phyloP scores from a whole-genome alignment of 2,329 filamentous ascomycete species.

The Sarocladiaceae sp. region DNA sequence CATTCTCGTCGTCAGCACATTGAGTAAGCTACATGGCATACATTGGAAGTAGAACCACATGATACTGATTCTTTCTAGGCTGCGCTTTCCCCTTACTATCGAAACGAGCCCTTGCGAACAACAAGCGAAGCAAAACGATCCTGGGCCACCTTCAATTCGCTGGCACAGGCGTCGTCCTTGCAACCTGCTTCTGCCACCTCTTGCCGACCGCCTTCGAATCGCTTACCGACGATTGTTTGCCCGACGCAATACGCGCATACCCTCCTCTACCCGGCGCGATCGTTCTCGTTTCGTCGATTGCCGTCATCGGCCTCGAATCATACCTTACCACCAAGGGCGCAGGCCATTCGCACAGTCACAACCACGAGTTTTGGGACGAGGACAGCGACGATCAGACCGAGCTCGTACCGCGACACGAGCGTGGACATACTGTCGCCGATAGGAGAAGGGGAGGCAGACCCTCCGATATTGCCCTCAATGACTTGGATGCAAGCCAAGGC shows the following conservation, averaged over 20 bases:
- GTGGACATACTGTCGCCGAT: constrained; percentile 28
- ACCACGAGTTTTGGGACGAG: constrained; percentile 42
- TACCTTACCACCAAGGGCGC: constrained; percentile 73
- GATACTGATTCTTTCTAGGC: constrained; percentile 31
- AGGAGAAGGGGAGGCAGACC: constrained; percentile 38
- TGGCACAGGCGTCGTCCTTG: constrained; percentile 80
- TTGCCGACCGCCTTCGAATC: constrained; percentile 65
- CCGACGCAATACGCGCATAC: constrained; percentile 77
- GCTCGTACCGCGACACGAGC: constrained; percentile 17
- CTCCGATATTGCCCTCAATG: constrained; percentile 44
- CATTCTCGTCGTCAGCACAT: constrained; percentile 57
- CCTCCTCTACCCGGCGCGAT: constrained; percentile 75
- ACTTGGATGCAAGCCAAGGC: constrained; percentile 48
- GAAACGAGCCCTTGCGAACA: constrained; percentile 50
- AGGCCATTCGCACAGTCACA: constrained; percentile 56
- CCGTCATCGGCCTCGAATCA: constrained; percentile 84
- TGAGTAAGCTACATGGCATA: constrained; percentile 35
- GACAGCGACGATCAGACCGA: constrained; percentile 28
- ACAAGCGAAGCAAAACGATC: constrained; percentile 36
- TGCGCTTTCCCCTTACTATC: constrained; percentile 65
- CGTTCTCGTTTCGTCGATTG: constrained; percentile 75
- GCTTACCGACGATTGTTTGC: constrained; percentile 67
- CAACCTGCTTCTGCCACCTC: constrained; percentile 79
- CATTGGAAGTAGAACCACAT: background rate
- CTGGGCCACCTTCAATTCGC: constrained; percentile 70